phyloP scores from a whole-genome alignment of 1,284 basidiomycete genomes.

The Exsudoporus floridanus region DNA sequence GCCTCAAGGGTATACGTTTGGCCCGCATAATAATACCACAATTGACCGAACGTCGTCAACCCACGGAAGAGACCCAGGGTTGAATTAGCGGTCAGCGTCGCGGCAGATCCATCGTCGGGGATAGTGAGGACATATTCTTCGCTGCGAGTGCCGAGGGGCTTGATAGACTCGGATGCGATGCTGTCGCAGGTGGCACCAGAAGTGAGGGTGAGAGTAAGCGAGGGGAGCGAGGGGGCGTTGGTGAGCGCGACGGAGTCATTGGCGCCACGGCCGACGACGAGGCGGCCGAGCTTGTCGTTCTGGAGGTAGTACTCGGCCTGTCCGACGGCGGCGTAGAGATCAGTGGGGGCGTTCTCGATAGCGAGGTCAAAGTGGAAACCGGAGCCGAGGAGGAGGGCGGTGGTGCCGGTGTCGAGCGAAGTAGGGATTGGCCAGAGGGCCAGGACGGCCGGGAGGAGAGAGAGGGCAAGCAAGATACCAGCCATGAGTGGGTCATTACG shows the following conservation, averaged over 20 bases:
- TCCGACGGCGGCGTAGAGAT: conserved; percentile 43
- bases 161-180: conserved; percentile 57
- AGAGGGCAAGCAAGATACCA: too few relatives aligned
- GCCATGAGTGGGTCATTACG: too few relatives aligned
- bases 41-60: conserved; percentile 78
- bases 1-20: conserved; percentile 58
- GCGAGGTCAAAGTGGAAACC: conserved; percentile 48
- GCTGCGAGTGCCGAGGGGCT: conserved; percentile 51
- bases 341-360: conserved; percentile 40
- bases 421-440: conserved; percentile 63
- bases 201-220: conserved; percentile 45
- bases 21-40: conserved; percentile 61
- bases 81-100: conserved; percentile 65
- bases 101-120: conserved; percentile 58
- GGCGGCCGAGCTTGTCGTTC: conserved; percentile 50
- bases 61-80: conserved; percentile 80
- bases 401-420: conserved; percentile 47
- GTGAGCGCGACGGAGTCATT: conserved; percentile 36
- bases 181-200: conserved; percentile 30
- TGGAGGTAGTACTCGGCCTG: conserved; percentile 43
- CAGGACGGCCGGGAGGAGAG: too few relatives aligned
- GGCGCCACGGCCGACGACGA: conserved; percentile 53
- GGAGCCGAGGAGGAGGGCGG: conserved; percentile 49
- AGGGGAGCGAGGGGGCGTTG: conserved; percentile 30
- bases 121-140: conserved; percentile 70